phyloP scores from a whole-genome alignment of 2,329 filamentous ascomycete genomes.

The Bretziella fagacearum region DNA sequence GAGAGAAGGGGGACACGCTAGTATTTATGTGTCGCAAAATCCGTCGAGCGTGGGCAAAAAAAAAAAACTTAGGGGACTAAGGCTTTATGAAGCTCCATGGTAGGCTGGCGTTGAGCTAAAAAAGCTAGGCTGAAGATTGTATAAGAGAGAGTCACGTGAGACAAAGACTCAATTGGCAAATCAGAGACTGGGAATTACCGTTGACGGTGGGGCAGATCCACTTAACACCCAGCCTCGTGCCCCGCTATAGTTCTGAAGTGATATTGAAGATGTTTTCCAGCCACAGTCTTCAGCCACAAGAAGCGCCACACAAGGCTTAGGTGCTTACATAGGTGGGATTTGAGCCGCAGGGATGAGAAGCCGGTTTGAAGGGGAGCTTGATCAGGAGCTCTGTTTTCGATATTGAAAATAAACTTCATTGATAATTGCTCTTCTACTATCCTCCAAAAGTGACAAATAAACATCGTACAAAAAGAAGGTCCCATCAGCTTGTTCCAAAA shows the following conservation, averaged over 20 bases:
- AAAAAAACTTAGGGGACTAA: background rate
- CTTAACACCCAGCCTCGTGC: background rate
- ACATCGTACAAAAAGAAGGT: too few relatives aligned
- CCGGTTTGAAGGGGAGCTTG: too few relatives aligned
- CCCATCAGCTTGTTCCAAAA: too few relatives aligned
- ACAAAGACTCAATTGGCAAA: slow-evolving; percentile 4
- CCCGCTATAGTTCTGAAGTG: background rate
- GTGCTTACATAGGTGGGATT: background rate
- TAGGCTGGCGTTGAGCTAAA: slow-evolving; percentile 8
- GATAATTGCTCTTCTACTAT: too few relatives aligned
- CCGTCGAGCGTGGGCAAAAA: slow-evolving; percentile 5
- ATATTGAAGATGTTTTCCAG: too few relatives aligned
- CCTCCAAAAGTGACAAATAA: too few relatives aligned
- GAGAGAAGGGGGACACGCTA: background rate
- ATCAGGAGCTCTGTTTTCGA: too few relatives aligned
- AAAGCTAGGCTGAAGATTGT: background rate
- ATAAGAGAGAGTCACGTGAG: slow-evolving; percentile 10
- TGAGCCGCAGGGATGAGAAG: background rate
- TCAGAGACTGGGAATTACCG: slow-evolving; percentile 1
- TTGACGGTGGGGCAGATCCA: slow-evolving; percentile 1
- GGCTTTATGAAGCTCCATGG: background rate
- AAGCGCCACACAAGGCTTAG: background rate
- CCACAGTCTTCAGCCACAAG: background rate
- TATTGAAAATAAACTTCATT: too few relatives aligned
- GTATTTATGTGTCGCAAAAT: slow-evolving; percentile 5